Conservation (phyloP, 768 basidiomycete species). For the Rhizopogon salebrosus region DNA sequence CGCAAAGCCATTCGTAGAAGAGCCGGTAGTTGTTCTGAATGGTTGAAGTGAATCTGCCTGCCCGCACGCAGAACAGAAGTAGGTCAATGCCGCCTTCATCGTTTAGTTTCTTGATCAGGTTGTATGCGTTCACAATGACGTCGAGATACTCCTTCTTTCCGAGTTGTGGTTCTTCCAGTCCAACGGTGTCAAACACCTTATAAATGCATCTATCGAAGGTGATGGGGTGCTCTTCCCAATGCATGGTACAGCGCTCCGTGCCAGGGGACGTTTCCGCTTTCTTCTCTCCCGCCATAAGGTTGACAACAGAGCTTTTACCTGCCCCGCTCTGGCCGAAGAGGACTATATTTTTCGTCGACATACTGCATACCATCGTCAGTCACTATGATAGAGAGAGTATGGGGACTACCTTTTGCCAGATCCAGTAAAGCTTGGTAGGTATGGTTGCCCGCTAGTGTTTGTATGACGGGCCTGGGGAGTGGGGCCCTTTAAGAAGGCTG, state of each 20-base stretch:
- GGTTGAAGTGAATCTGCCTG: constrained; percentile 31
- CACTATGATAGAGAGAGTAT: too few relatives aligned
- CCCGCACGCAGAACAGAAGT: constrained; percentile 37
- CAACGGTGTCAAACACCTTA: constrained; percentile 30
- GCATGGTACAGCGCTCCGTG: constrained; percentile 32
- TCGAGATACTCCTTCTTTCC: constrained; percentile 23
- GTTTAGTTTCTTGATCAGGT: constrained; percentile 28
- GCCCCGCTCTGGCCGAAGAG: constrained; percentile 28
- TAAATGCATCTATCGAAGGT: constrained; percentile 13
- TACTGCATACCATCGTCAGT: too few relatives aligned
- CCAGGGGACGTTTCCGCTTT: constrained; percentile 27
- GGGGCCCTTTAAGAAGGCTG: too few relatives aligned
- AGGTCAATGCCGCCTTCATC: constrained; percentile 34
- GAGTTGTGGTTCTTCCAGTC: constrained; percentile 28
- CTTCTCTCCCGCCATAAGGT: constrained; percentile 30
- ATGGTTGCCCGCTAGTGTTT: too few relatives aligned
- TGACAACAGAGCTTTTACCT: constrained; percentile 41
- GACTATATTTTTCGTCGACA: constrained; percentile 19
- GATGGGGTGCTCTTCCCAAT: constrained; percentile 19
- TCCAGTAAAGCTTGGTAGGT: too few relatives aligned
- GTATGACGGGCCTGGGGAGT: too few relatives aligned
- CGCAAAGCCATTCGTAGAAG: constrained; percentile 36
- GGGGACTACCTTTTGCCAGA: too few relatives aligned
- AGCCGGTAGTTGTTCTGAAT: constrained; percentile 34
- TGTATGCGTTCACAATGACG: constrained; percentile 23